Conservation (phyloP, 163 green algal species). For the Scenedesmus sp. region DNA sequence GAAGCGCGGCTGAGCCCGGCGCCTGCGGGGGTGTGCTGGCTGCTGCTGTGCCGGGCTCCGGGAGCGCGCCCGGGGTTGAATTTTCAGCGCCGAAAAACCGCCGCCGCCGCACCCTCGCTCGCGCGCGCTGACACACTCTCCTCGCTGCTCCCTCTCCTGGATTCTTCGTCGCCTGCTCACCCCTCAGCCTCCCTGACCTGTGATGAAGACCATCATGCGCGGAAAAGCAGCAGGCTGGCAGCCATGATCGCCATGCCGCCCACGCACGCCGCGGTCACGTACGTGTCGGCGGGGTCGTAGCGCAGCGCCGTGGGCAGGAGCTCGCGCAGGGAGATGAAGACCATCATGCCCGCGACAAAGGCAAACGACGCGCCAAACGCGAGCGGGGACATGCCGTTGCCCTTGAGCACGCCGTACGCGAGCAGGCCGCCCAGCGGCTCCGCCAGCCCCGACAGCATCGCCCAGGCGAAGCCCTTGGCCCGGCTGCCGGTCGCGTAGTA, state of each 20-base stretch:
- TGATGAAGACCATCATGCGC: slow-evolving; percentile 10
- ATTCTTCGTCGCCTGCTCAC: too few relatives aligned
- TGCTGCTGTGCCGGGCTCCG: too few relatives aligned
- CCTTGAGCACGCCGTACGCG: slow-evolving; percentile 40
- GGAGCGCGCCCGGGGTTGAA: too few relatives aligned
- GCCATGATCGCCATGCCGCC: slow-evolving; percentile 34
- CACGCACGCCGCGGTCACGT: background rate
- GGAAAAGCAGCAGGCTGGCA: slow-evolving; percentile 41
- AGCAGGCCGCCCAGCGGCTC: slow-evolving; percentile 81
- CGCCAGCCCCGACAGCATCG: slow-evolving; percentile 65
- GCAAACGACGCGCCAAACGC: slow-evolving; percentile 72
- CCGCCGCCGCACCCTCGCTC: too few relatives aligned
- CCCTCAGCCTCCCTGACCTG: too few relatives aligned
- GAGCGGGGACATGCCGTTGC: slow-evolving; percentile 43
- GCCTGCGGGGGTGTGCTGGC: too few relatives aligned
- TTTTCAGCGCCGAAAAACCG: too few relatives aligned
- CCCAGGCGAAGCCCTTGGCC: slow-evolving; percentile 73
- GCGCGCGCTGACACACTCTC: too few relatives aligned
- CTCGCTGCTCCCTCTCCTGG: too few relatives aligned
- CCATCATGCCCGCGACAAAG: slow-evolving; percentile 75
- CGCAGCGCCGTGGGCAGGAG: slow-evolving; percentile 80
- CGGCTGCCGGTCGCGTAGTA: slow-evolving; percentile 80
- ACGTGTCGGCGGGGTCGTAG: slow-evolving; percentile 72
- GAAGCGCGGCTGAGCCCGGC: too few relatives aligned
- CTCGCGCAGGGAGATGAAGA: slow-evolving; percentile 81